A percentile compares a stretch with the other conserved stretches of the same genome.
These are phyloP conservation scores for Verticillium nonalfalfae DNA, from an alignment of 2,329 filamentous ascomycete species.

Conservation along the genomic window DNA sequence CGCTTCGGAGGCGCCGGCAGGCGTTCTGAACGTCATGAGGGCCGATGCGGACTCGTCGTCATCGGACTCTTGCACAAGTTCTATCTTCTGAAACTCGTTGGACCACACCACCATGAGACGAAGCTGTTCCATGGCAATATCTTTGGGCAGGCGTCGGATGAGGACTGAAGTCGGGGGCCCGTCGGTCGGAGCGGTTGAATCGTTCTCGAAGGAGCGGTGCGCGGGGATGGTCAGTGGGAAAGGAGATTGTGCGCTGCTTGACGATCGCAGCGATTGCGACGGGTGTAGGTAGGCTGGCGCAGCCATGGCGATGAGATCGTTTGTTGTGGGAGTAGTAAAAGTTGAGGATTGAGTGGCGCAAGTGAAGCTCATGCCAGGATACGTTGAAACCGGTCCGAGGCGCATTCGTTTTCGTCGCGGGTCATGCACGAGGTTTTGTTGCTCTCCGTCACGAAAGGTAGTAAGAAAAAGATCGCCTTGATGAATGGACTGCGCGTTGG, in stretches of 20 bases:
- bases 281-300: constrained; percentile 34
- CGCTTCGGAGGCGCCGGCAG: constrained; percentile 47
- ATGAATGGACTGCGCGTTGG: not conserved
- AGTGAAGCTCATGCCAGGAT: constrained; percentile 17
- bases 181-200: constrained; percentile 13
- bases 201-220: constrained; percentile 31
- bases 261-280: constrained; percentile 30
- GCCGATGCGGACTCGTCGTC: constrained; percentile 46
- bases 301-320: constrained; percentile 33
- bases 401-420: constrained; percentile 15
- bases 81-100: constrained; percentile 44
- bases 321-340: constrained; percentile 12
- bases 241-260: constrained; percentile 21
- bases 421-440: constrained; percentile 17
- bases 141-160: constrained; percentile 47
- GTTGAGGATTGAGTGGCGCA: constrained; percentile 24
- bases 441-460: not conserved
- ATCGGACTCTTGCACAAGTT: constrained; percentile 42
- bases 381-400: constrained; percentile 15
- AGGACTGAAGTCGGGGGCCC: constrained; percentile 33
- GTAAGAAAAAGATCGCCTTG: not conserved
- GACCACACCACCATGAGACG: constrained; percentile 54
- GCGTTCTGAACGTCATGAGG: constrained; percentile 45
- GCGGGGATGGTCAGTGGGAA: constrained; percentile 25
- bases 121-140: constrained; percentile 47